A percentile compares a stretch with the other conserved stretches of the same genome.
phyloP scores from a whole-genome alignment of 1,139 yeast species.

The Diutina mesorugosa region DNA sequence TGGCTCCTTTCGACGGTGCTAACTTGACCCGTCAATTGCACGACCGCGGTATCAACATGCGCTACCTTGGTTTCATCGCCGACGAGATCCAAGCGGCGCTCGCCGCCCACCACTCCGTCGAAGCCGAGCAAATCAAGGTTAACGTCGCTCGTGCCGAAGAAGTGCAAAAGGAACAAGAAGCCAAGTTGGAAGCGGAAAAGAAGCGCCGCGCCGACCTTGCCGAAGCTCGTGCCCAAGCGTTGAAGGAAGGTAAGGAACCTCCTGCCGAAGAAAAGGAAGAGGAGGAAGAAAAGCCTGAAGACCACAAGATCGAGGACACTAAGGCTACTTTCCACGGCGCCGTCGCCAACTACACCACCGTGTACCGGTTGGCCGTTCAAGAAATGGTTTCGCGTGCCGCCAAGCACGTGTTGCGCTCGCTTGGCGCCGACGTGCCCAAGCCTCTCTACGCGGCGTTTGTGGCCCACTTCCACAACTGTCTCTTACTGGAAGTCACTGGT shows the following conservation, averaged over 20 bases:
- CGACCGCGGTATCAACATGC: constrained; percentile 72
- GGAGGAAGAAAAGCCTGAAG: constrained; percentile 15
- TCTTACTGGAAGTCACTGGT: constrained; percentile 45
- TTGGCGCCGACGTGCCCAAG: constrained; percentile 35
- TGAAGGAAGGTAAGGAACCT: constrained; percentile 13
- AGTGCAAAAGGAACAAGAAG: constrained; percentile 13
- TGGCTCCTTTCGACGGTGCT: constrained; percentile 70
- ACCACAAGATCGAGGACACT: constrained; percentile 3
- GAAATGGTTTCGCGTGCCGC: constrained; percentile 73
- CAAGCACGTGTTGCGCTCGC: constrained; percentile 58
- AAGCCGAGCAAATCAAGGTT: constrained; percentile 12
- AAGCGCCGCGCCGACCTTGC: constrained; percentile 14
- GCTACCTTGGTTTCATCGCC: constrained; percentile 69
- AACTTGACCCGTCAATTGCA: constrained; percentile 65
- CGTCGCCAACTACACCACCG: constrained; percentile 29
- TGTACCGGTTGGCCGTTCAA: constrained; percentile 37
- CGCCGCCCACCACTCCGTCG: constrained; percentile 5
- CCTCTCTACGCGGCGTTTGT: constrained; percentile 45
- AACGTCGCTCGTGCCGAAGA: constrained; percentile 11
- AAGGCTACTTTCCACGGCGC: constrained; percentile 29
- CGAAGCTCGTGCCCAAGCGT: constrained; percentile 16
- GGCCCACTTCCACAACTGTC: constrained; percentile 61
- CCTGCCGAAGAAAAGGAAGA: constrained; percentile 16
- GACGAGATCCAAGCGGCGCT: constrained; percentile 7
- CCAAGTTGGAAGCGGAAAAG: constrained; percentile 17